Percentiles rank a stretch among this genome's conserved stretches.
Conservation (phyloP, 2,329 filamentous ascomycete genomes). For the Teratosphaeria nubilosa region DNA sequence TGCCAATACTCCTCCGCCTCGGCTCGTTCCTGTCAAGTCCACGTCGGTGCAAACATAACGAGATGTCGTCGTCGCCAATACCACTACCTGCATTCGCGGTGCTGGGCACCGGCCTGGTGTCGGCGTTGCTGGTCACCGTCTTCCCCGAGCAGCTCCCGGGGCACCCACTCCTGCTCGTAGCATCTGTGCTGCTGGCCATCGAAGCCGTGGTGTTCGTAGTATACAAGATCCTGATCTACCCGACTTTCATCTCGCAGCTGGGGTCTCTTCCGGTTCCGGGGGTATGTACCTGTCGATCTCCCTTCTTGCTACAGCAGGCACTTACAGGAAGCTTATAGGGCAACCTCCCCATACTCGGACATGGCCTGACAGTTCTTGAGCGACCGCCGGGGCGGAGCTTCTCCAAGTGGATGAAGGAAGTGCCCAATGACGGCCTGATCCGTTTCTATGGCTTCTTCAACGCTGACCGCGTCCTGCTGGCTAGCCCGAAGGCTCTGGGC, state of each 20-base stretch:
- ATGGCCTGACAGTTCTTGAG: conserved; percentile 27
- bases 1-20: background rate
- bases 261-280: conserved; percentile 28
- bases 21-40: background rate
- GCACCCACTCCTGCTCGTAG: background rate
- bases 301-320: background rate
- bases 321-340: conserved; percentile 8
- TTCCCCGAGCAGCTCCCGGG: background rate
- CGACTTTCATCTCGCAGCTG: conserved; percentile 30
- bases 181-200: background rate
- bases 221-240: conserved; percentile 21
- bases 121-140: background rate
- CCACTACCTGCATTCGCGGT: background rate
- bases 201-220: conserved; percentile 4
- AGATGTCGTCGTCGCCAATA: background rate
- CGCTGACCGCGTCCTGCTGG: conserved; percentile 16
- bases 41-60: background rate
- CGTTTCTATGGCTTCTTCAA: conserved; percentile 31
- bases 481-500: conserved; percentile 38
- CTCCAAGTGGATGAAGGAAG: conserved; percentile 27
- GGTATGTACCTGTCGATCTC: background rate
- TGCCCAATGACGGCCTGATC: conserved; percentile 33
- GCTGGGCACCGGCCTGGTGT: background rate
- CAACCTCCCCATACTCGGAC: conserved; percentile 24
- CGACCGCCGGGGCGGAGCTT: conserved; percentile 25